Conservation (phyloP, 2,329 filamentous ascomycete species). For the Colletotrichum kahawae region DNA sequence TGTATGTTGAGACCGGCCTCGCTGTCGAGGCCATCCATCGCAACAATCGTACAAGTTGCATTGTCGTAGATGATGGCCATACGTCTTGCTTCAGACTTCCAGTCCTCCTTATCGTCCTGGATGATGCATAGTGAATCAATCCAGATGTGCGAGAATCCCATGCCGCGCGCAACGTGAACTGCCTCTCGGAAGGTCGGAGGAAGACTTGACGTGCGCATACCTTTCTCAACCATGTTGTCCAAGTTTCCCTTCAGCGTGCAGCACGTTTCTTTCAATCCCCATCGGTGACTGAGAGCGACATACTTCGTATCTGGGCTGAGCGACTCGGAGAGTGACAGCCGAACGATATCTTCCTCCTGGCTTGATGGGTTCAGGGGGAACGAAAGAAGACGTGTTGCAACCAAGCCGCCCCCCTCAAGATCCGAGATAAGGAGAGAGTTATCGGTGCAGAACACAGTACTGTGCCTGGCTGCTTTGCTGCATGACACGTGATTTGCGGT, state of each 20-base stretch:
- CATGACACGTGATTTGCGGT: neutral
- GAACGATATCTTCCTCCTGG: neutral
- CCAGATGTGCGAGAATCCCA: neutral
- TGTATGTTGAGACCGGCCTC: neutral
- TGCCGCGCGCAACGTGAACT: neutral
- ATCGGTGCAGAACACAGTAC: neutral
- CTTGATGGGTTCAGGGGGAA: neutral
- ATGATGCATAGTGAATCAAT: neutral
- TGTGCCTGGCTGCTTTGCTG: neutral
- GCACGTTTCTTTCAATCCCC: neutral
- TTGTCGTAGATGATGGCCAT: constrained; percentile 3
- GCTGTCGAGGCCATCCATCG: neutral
- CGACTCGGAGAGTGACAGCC: neutral
- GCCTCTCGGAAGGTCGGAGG: neutral
- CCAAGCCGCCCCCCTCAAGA: neutral
- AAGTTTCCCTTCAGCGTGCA: neutral
- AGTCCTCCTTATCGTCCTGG: neutral
- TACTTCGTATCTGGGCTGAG: neutral
- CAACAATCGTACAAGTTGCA: neutral
- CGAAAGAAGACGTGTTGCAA: neutral
- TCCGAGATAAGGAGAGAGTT: neutral
- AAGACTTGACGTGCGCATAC: neutral
- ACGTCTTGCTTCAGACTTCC: neutral
- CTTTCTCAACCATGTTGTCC: neutral
- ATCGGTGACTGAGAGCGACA: neutral